Evolutionary conservation across 2,329 filamentous ascomycete species (phyloP), one percentile per base, ranked within the genome.

Genomic region (Macrophomina tecta): DNA sequence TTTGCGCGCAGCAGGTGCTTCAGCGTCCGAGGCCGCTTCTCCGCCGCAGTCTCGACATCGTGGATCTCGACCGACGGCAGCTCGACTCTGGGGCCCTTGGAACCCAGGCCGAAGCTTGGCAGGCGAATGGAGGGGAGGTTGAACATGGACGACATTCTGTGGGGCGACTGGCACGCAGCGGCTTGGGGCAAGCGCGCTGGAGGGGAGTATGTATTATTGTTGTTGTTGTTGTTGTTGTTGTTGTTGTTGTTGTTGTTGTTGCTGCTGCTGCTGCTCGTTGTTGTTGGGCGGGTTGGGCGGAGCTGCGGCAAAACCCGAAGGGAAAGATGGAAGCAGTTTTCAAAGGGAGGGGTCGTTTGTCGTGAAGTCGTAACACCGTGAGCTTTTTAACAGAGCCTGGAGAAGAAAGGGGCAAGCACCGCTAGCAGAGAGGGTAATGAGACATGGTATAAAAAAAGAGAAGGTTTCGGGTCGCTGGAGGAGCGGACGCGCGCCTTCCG

Each of bases 1-100:
- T 98, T 98, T 63, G 94, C 90, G 78, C 91, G 92, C 68, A 99
- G 79, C 14, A 99, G 83, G 79, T 98, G 93, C 81, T 97, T 97
- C 69, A 99, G 84, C 23, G 92, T 92, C 69, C 94, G 85, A 18
- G 91, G 89, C 66, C 91, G 85, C 77, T 92, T 94, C 75, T 96
- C 93, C 8, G 89, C 85, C 56, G 89, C 85, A 5, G 90, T 90
- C 80, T 98, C 94, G 72, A 97, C 86, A 77, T 91, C 87, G 79
- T 96, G 89, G 67, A 92, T 84, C 70, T 91, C 83, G 65, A 94
- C 89, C 0, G 91, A 83, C 8, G 90, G 84, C 6, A 97, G 71
- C 53, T 83, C 76, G 69, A 83, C 80, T 32, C 72, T 30, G 5
- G 58, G 58, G 12, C 42, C 45, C 30, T 52, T 36, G 52, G 52